Evolutionary conservation across 2,329 filamentous ascomycete species (phyloP).

Genomic region (Neonectria magnoliae): DNA sequence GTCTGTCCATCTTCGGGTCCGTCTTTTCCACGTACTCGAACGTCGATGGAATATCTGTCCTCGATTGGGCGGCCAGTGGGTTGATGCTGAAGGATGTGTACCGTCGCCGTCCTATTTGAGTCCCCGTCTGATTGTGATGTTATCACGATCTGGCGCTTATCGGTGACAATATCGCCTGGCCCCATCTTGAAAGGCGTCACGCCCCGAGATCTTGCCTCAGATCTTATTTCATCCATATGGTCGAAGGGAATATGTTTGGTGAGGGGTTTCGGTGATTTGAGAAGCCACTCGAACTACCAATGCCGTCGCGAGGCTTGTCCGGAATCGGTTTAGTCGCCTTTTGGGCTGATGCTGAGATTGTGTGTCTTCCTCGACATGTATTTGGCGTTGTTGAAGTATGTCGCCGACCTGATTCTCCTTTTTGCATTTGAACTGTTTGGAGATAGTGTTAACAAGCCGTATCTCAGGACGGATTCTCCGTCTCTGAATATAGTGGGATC

Average conservation of each 20-base stretch:
- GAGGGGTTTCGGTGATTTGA: background rate
- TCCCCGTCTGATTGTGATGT: background rate
- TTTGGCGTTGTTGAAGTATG: too few relatives aligned
- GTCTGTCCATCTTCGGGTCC: background rate
- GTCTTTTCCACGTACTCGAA: background rate
- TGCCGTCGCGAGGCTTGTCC: background rate
- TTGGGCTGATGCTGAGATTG: background rate
- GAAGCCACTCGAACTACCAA: background rate
- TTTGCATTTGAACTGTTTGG: too few relatives aligned
- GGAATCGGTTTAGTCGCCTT: background rate
- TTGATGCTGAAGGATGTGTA: slow-evolving; percentile 13
- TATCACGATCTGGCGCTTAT: background rate
- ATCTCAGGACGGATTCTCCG: too few relatives aligned
- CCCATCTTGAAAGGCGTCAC: background rate
- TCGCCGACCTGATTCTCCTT: too few relatives aligned
- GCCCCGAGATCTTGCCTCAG: background rate
- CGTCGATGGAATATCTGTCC: slow-evolving; percentile 13
- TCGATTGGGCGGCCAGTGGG: slow-evolving; percentile 12
- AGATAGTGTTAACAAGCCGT: too few relatives aligned
- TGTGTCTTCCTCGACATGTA: too few relatives aligned
- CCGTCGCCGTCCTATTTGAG: background rate
- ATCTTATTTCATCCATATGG: background rate
- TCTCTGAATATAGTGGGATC: too few relatives aligned
- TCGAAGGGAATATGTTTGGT: background rate
- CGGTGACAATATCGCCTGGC: background rate